Conservation (phyloP, 805 yeast species). For the Danielozyma ontarioensis region DNA sequence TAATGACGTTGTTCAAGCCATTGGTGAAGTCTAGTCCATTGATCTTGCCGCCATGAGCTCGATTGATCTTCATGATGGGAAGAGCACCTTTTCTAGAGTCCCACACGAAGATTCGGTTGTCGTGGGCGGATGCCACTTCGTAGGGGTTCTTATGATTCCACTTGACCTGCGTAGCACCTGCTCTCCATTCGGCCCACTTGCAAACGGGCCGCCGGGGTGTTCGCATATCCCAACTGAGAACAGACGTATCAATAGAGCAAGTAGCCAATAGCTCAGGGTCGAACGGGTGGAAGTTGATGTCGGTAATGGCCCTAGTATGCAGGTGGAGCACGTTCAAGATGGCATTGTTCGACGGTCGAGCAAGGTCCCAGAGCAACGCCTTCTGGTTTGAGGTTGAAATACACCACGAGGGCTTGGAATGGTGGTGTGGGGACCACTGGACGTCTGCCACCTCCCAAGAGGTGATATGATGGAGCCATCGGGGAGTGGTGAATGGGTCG, state of each 20-base stretch:
- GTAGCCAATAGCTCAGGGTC: conserved; percentile 88
- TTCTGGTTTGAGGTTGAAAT: conserved; percentile 93
- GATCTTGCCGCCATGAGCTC: conserved; percentile 80
- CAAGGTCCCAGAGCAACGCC: conserved; percentile 90
- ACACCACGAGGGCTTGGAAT: conserved; percentile 81
- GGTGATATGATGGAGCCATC: conserved; percentile 88
- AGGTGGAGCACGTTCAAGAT: conserved; percentile 84
- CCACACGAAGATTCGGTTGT: conserved; percentile 78
- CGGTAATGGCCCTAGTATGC: conserved; percentile 91
- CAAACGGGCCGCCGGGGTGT: conserved; percentile 68
- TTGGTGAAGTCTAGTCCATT: conserved; percentile 85
- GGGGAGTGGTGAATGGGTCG: conserved; percentile 91
- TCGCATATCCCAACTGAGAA: conserved; percentile 88
- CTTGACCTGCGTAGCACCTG: conserved; percentile 92
- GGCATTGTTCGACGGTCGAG: conserved; percentile 64
- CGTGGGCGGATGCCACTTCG: conserved; percentile 83
- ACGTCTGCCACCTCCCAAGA: conserved; percentile 99
- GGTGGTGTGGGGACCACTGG: conserved; percentile 91
- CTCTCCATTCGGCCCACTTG: conserved; percentile 89
- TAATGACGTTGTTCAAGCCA: conserved; percentile 53
- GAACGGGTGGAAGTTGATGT: conserved; percentile 84
- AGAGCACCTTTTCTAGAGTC: conserved; percentile 77
- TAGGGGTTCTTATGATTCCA: conserved; percentile 80
- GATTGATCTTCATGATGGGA: conserved; percentile 57
- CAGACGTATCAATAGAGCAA: conserved; percentile 86